Evolutionary conservation across 2,329 filamentous ascomycete species (phyloP).

Genomic region (Fusarium miscanthi): DNA sequence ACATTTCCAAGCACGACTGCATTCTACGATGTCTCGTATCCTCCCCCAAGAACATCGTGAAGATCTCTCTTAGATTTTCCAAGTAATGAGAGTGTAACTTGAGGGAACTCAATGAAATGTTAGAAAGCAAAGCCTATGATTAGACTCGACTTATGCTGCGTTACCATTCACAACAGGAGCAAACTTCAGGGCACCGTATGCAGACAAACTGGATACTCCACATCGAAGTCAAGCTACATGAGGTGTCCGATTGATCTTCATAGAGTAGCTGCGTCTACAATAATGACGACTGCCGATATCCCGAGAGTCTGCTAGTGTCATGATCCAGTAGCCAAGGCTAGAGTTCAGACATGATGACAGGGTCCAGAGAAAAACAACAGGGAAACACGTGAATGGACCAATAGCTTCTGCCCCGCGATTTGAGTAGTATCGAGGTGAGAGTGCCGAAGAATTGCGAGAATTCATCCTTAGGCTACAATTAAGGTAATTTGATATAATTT

Average conservation of each 20-base stretch:
- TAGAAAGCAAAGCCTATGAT: not conserved
- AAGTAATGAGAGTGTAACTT: not conserved
- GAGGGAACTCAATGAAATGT: not conserved
- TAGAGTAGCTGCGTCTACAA: not conserved
- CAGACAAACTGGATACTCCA: not conserved
- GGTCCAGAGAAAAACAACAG: slow-evolving; percentile 9
- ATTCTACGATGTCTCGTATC: not conserved
- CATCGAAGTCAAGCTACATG: not conserved
- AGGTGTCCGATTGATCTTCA: not conserved
- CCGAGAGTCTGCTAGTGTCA: not conserved
- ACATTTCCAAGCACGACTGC: too few species aligned
- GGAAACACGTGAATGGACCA: slow-evolving; percentile 27
- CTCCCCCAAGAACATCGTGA: not conserved
- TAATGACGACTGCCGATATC: not conserved
- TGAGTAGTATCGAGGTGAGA: not conserved
- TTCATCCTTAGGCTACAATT: not conserved
- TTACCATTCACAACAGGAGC: not conserved
- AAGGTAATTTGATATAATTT: not conserved
- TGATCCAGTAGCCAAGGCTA: not conserved
- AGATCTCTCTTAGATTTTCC: not conserved
- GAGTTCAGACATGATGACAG: slow-evolving; percentile 2
- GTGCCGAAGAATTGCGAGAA: not conserved
- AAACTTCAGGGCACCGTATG: not conserved
- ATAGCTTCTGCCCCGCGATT: slow-evolving; percentile 33
- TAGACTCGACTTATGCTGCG: not conserved